Evolutionary conservation across 1,139 yeast species (phyloP).

Genomic region (Kazachstania sp.): DNA sequence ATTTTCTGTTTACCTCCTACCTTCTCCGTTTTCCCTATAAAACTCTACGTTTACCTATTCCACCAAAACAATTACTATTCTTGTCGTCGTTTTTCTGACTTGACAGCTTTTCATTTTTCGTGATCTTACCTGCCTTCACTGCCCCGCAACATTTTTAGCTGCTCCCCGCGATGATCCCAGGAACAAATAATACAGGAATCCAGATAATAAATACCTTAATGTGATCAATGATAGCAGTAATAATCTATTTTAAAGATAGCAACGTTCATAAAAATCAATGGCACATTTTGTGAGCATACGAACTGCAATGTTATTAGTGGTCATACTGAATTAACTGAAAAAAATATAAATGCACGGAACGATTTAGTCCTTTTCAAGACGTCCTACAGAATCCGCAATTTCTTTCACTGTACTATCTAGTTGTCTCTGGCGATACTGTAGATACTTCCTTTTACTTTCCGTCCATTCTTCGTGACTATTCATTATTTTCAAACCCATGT

Average conservation of each 20-base stretch:
- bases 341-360: not conserved
- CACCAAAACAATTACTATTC: not conserved
- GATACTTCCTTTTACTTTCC: conserved; percentile 19
- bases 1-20: no score
- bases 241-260: no score
- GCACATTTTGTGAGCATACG: no score
- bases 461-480: conserved; percentile 27
- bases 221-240: no score
- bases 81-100: not conserved
- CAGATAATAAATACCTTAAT: no score
- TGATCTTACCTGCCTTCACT: not conserved
- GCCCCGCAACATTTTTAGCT: not conserved
- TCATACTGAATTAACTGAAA: no score
- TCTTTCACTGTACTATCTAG: conserved; percentile 24
- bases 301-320: no score
- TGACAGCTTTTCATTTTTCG: not conserved
- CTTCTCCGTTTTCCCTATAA: not conserved
- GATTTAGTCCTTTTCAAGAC: conserved; percentile 9
- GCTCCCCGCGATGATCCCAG: not conserved
- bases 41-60: not conserved
- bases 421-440: conserved; percentile 18
- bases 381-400: conserved; percentile 21
- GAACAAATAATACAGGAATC: no score
- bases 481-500: conserved; percentile 23
- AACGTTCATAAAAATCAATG: no score